Evolutionary conservation across 2,329 filamentous ascomycete species (phyloP), one percentile per base, ranked within the genome.

Genomic region (Chaetomium strumarium): DNA sequence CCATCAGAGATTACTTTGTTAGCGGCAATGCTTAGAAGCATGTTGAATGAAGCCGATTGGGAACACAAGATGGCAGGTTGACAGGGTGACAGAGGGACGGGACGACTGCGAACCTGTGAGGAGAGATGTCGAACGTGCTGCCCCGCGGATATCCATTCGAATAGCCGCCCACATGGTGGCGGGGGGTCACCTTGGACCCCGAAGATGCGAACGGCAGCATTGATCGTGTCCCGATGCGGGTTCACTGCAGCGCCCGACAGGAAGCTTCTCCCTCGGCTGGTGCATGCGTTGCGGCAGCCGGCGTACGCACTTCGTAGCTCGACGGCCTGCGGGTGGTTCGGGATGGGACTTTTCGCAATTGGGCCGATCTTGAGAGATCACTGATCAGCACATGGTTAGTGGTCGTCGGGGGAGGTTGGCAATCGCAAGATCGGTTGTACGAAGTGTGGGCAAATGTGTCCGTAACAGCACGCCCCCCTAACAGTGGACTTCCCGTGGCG

Each of bases 41-140:
- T 24, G 24, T 24, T 7, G 16, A n/a, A 17, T n/a, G 10, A 17
- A 10, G 7, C 12, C 1, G 3, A 11, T 5, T 2, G 5, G 5
- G 12, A 3, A 34, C n/a, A 17, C 8, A 13, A 29, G n/a, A 7
- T 19, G 11, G 29, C 31, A 16, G 17, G 11, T 17, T 10, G 12
- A 33, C 11, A 10, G 13, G 10, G 13, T 14, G 24, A 34, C 33
- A 12, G 16, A 24, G 17, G 40, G 17, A 36, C 31, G 37, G 30
- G 24, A 39, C 8, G 24, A 37, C 60, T 34, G 52, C 48, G 65
- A 81, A 95, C 87, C 89, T 88, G 70, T 96, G 90, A 62, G 90
- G 88, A 62, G 88, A 90, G 65, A 95, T 91, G 60, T 90, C 89
- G 68, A 95, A 92, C 42, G 86, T 88, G 66, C 85, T 85, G 55